These are phyloP conservation scores for Syzygium oleosum DNA, from an alignment of 345 rosid genomes.

Conservation along the genomic window DNA sequence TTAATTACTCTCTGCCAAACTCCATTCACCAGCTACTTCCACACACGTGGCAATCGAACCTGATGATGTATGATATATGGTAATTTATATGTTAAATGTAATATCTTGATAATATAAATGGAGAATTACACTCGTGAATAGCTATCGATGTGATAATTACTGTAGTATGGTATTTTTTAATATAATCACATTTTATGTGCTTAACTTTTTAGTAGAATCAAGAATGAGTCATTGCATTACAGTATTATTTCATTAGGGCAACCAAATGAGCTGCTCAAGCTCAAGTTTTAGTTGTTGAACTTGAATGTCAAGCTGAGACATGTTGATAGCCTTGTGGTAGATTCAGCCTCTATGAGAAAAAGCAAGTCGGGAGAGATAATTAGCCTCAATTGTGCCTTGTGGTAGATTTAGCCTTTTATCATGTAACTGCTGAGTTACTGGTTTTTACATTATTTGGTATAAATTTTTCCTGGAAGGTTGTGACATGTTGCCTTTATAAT, in stretches of 20 bases:
- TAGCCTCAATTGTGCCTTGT: background rate
- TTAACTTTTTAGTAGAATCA: background rate
- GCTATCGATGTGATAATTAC: background rate
- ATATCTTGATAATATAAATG: background rate
- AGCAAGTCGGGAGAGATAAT: background rate
- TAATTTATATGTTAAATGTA: background rate
- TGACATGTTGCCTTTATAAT: background rate
- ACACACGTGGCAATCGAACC: background rate
- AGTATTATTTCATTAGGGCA: background rate
- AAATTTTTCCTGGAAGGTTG: background rate
- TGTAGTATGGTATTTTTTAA: background rate
- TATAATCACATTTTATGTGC: background rate
- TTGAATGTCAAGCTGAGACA: background rate
- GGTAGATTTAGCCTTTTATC: background rate
- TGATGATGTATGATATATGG: background rate
- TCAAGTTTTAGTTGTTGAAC: background rate
- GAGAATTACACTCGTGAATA: background rate
- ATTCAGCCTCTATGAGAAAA: background rate
- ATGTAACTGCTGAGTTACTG: background rate
- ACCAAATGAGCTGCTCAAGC: background rate
- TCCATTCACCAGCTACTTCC: background rate
- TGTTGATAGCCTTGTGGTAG: background rate
- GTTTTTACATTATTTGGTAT: background rate
- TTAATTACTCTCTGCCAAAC: background rate
- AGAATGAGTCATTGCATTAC: background rate